These are phyloP conservation scores for Globisporangium viniferum DNA, from an alignment of 352 stramenopile genomes.

Conservation along the genomic window DNA sequence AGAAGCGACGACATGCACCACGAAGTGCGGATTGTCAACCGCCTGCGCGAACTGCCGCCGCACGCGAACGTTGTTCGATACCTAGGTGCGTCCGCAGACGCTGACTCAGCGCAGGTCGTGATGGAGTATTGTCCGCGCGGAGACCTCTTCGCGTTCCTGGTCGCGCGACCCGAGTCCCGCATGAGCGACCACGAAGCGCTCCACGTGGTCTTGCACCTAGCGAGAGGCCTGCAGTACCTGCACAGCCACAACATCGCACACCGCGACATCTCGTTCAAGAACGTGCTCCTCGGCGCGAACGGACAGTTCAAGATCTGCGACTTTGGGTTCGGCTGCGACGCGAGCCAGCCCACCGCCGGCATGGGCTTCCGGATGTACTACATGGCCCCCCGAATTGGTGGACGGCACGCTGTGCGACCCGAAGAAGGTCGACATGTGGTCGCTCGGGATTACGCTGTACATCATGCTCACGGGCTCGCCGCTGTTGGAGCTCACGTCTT, in stretches of 20 bases:
- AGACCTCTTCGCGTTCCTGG: too few relatives aligned
- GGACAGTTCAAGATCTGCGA: slow-evolving; percentile 47
- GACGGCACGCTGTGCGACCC: slow-evolving; percentile 28
- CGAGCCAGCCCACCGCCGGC: not conserved
- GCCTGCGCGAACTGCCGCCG: too few relatives aligned
- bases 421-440: slow-evolving; percentile 54
- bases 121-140: too few relatives aligned
- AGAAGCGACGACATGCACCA: too few relatives aligned
- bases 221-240: slow-evolving; percentile 1
- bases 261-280: slow-evolving; percentile 57
- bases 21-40: too few relatives aligned
- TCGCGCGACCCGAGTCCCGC: too few relatives aligned
- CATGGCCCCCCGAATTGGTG: not conserved
- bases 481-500: slow-evolving; percentile 19
- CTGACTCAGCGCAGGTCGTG: too few relatives aligned
- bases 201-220: not conserved
- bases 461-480: slow-evolving; percentile 65
- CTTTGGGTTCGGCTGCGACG: slow-evolving; percentile 39
- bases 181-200: too few relatives aligned
- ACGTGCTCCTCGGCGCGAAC: slow-evolving; percentile 36
- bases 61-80: too few relatives aligned
- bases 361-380: slow-evolving; percentile 10
- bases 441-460: slow-evolving; percentile 62
- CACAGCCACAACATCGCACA: slow-evolving; percentile 28
- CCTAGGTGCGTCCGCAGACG: too few relatives aligned